phyloP scores from a whole-genome alignment of 345 rosid genomes.

The Moringa oleifera region DNA sequence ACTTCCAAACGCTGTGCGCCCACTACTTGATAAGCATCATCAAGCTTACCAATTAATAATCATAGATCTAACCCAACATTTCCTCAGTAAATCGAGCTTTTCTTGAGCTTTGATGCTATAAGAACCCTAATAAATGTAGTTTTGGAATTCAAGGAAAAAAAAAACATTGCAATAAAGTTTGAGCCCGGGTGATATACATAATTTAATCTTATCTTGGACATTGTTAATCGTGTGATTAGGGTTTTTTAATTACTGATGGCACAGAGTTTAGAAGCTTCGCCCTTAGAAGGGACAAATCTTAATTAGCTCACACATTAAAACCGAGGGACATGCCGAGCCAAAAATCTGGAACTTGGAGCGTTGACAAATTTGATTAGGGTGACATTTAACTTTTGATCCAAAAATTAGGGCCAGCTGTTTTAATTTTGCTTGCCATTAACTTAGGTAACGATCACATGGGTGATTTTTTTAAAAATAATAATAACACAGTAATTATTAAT shows the following conservation, averaged over 20 bases:
- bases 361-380: too few species aligned
- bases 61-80: too few species aligned
- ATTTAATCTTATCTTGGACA: background rate
- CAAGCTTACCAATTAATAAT: too few species aligned
- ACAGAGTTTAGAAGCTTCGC: conserved; percentile 43
- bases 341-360: conserved; percentile 11
- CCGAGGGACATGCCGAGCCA: background rate
- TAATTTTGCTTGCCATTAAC: too few species aligned
- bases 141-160: conserved; percentile 33
- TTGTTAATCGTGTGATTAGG: conserved; percentile 6
- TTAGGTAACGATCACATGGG: too few species aligned
- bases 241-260: conserved; percentile 5
- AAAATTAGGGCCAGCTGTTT: too few species aligned
- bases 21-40: too few species aligned
- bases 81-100: conserved; percentile 10
- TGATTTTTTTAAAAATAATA: too few species aligned
- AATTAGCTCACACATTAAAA: background rate
- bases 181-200: conserved; percentile 1
- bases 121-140: conserved; percentile 15
- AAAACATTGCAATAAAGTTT: conserved; percentile 41
- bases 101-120: conserved; percentile 14
- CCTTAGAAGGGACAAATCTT: conserved; percentile 12
- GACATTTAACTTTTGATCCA: too few species aligned
- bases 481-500: too few species aligned
- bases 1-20: too few species aligned